Percentiles rank a stretch among this genome's conserved stretches.
Conservation (phyloP, 768 basidiomycete species). For the Coprinopsis strossmayeri region DNA sequence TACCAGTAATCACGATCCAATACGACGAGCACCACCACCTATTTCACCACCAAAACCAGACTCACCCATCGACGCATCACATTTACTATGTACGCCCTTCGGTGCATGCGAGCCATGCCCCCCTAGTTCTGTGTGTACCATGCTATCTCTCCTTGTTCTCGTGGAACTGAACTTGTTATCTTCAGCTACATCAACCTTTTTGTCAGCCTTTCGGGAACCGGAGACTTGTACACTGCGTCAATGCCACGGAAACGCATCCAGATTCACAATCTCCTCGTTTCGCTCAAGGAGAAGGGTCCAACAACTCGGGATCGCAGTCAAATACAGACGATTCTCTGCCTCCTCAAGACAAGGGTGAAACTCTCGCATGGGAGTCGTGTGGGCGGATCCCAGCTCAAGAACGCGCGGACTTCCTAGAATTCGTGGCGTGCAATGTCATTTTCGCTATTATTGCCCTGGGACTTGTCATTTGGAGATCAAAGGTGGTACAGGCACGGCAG, state of each 20-base stretch:
- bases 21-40: neutral
- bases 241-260: constrained; percentile 23
- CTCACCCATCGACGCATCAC: constrained; percentile 3
- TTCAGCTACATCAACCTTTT: constrained; percentile 77
- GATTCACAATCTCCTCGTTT: constrained; percentile 17
- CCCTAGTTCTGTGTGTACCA: constrained; percentile 44
- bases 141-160: constrained; percentile 1
- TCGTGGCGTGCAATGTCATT: constrained; percentile 75
- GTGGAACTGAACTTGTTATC: neutral
- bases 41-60: neutral
- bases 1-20: neutral
- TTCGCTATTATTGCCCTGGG: constrained; percentile 62
- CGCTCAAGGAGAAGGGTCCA: neutral
- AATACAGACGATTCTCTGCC: no score
- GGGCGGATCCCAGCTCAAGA: constrained; percentile 79
- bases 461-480: constrained; percentile 63
- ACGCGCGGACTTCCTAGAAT: constrained; percentile 86
- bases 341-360: constrained; percentile 36
- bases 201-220: constrained; percentile 97
- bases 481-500: constrained; percentile 62
- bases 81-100: constrained; percentile 45
- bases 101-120: constrained; percentile 62
- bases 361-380: constrained; percentile 88
- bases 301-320: no score
- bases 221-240: constrained; percentile 77